Evolutionary conservation across 1,284 basidiomycete genomes (phyloP), one percentile per base, ranked within the genome.

Genomic region (Papiliotrema fonsecae): DNA sequence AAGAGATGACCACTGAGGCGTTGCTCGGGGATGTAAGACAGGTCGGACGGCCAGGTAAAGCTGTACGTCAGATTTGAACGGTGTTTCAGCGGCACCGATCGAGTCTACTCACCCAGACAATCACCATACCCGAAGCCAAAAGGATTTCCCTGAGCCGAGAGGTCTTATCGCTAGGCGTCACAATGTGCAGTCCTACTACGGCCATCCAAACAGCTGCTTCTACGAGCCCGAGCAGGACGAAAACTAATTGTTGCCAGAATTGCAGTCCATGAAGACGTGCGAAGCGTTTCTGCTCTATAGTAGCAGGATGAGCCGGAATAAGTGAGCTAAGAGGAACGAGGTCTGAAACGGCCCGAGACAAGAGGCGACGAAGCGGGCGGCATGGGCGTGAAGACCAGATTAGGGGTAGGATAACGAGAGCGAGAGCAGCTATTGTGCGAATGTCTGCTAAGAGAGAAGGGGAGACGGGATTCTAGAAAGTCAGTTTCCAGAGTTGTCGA

Each of bases 41-140:
- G 65, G 61, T 32, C 52, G 55, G 22, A 60, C 45, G 14, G 60
- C 47, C 25, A 68, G 55, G 45, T 55, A 62, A 4, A 67, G 38
- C 68, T 70, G 39, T 10, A 37, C 18, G 28, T 40, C 32, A 54
- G 54, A 37, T 21, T 32, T 13, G 4, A 28, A 19, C 22, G 26
- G 40, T 26, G 14, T 31, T 5, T 26, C 21, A 19, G n/a, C 31
- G 18, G 11, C 10, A n/a, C 21, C 21, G n/a, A 40, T 40, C 11
- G 35, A 11, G 9, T 34, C 10, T 28, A 52, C 69, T 53, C 50
- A 73, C 71, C 71, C 71, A 73, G 19, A 69, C 60, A 2, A 65
- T 13, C 4, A 64, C 55, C 58, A 69, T 66, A 18, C 60, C 61
- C n/a, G 52, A 57, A 0, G 64, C 52, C 4, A 56, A 43, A 16